These are phyloP conservation scores for Elymus sibiricus DNA, from an alignment of 176 grass and related monocot genomes.

Conservation along the genomic window DNA sequence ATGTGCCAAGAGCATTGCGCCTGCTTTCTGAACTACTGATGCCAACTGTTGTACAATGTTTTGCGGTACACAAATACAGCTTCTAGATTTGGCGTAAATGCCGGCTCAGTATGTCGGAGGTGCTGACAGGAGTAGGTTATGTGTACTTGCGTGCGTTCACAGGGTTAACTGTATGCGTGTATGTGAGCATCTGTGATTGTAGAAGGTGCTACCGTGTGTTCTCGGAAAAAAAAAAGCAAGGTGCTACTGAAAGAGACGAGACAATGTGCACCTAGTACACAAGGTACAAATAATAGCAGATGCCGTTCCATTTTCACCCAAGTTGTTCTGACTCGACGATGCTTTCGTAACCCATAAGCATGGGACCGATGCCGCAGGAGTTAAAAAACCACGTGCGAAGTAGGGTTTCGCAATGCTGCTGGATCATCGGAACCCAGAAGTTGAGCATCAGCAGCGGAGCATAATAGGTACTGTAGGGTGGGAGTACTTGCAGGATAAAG, in stretches of 20 bases:
- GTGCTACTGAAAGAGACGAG: not conserved
- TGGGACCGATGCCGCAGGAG: not conserved
- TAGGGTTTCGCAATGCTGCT: not conserved
- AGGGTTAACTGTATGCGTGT: too few relatives aligned
- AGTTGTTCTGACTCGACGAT: constrained; percentile 29
- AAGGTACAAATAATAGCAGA: constrained; percentile 6
- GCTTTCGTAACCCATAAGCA: constrained; percentile 38
- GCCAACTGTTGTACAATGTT: constrained; percentile 44
- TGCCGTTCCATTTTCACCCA: constrained; percentile 13
- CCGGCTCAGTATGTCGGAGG: too few relatives aligned
- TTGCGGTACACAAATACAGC: constrained; percentile 34
- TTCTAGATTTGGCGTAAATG: constrained; percentile 30
- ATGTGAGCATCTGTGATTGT: too few relatives aligned
- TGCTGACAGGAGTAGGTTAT: too few relatives aligned
- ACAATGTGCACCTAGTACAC: not conserved
- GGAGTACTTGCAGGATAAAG: not conserved
- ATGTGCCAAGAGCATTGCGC: constrained; percentile 28
- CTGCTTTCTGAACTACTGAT: constrained; percentile 26
- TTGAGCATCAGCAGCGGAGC: not conserved
- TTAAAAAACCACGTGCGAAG: constrained; percentile 6
- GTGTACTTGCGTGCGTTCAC: too few relatives aligned
- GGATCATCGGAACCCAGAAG: not conserved
- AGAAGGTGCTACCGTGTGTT: too few relatives aligned
- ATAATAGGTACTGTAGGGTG: not conserved
- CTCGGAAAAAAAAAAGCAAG: not conserved